phyloP scores from a whole-genome alignment of 352 stramenopile genomes.

The Phytophthora citricola region DNA sequence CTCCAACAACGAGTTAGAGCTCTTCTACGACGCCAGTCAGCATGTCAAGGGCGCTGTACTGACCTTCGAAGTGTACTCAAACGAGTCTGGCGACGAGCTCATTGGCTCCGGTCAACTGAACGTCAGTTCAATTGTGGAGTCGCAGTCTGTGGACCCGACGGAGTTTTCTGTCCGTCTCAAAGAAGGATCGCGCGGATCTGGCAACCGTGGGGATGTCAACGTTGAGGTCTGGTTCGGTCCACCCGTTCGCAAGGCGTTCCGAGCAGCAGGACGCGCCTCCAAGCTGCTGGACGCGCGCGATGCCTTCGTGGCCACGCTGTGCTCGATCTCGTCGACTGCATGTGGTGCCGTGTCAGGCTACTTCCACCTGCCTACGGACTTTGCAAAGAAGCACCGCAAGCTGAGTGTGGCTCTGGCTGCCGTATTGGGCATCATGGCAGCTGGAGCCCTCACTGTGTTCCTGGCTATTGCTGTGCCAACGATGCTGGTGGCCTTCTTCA shows the following conservation, averaged over 20 bases:
- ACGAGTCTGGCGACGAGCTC: slow-evolving; percentile 76
- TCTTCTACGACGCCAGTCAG: slow-evolving; percentile 73
- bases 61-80: slow-evolving; percentile 75
- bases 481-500: slow-evolving; percentile 73
- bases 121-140: slow-evolving; percentile 47
- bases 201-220: slow-evolving; percentile 65
- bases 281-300: slow-evolving; percentile 83
- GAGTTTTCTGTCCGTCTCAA: slow-evolving; percentile 63
- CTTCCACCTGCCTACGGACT: slow-evolving; percentile 62
- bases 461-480: slow-evolving; percentile 76
- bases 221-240: slow-evolving; percentile 81
- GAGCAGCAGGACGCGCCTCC: slow-evolving; percentile 67
- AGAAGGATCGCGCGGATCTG: slow-evolving; percentile 42
- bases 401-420: slow-evolving; percentile 66
- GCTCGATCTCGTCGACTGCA: slow-evolving; percentile 42
- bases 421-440: slow-evolving; percentile 57
- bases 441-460: slow-evolving; percentile 63
- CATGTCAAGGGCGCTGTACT: slow-evolving; percentile 57
- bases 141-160: slow-evolving; percentile 37
- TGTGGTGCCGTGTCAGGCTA: slow-evolving; percentile 49
- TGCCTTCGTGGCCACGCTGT: slow-evolving; percentile 62
- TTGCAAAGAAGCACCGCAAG: slow-evolving; percentile 80
- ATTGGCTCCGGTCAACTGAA: slow-evolving; percentile 77
- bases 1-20: slow-evolving; percentile 83
- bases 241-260: slow-evolving; percentile 80